phyloP scores from a whole-genome alignment of 257 asterid genomes.

The Cynanchum wilfordii region DNA sequence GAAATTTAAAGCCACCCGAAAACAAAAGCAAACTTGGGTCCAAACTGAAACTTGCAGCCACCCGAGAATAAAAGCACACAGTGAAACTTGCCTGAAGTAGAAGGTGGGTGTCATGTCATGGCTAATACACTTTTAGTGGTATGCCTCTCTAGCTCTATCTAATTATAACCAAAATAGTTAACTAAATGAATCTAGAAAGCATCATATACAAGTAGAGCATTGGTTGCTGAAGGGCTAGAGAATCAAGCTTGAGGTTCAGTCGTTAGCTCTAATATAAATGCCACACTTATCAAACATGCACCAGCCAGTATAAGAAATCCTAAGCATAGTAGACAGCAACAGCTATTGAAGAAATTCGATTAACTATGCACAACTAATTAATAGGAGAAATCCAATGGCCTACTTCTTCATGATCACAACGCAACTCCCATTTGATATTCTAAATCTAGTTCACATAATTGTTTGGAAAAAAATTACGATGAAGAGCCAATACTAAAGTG shows the following conservation, averaged over 20 bases:
- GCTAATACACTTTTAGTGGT: neutral
- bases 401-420: too few species aligned
- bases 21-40: neutral
- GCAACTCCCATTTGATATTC: too few species aligned
- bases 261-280: neutral
- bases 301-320: neutral
- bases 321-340: neutral
- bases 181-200: neutral
- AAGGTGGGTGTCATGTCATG: neutral
- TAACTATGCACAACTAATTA: neutral
- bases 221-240: neutral
- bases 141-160: neutral
- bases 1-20: neutral
- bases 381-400: too few species aligned
- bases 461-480: too few species aligned
- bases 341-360: neutral
- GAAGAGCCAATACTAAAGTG: too few species aligned
- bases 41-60: neutral
- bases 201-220: neutral
- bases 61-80: neutral
- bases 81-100: neutral
- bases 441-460: too few species aligned
- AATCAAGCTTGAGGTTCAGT: neutral
- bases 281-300: neutral
- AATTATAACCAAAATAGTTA: neutral